Conservation (phyloP, 2,329 filamentous ascomycete genomes). For the Fusarium sp. region DNA sequence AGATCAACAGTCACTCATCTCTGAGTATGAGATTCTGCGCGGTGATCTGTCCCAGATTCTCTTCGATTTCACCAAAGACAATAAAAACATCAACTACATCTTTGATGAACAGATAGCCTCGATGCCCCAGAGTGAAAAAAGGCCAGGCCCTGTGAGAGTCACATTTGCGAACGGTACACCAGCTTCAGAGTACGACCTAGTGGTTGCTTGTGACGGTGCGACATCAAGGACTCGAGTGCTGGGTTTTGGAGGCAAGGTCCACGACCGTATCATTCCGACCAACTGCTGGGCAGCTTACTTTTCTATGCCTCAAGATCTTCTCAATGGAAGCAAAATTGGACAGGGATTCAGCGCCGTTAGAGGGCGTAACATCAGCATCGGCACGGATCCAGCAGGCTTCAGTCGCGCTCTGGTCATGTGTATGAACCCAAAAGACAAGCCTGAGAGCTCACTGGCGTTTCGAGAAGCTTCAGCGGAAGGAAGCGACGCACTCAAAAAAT, state of each 20-base stretch:
- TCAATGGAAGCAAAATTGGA: slow-evolving; percentile 54
- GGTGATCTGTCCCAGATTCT: slow-evolving; percentile 22
- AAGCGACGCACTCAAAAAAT: slow-evolving; percentile 49
- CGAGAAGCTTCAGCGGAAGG: slow-evolving; percentile 54
- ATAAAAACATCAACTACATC: slow-evolving; percentile 20
- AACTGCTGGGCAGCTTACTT: slow-evolving; percentile 60
- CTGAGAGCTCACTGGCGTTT: slow-evolving; percentile 51
- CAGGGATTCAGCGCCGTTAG: slow-evolving; percentile 54
- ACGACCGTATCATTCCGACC: slow-evolving; percentile 8
- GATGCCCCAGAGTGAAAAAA: slow-evolving; percentile 11
- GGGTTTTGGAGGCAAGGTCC: slow-evolving; percentile 13
- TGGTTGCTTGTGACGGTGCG: slow-evolving; percentile 20
- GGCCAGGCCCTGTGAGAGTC: slow-evolving; percentile 2
- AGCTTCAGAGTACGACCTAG: slow-evolving; percentile 19
- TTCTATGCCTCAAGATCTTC: slow-evolving; percentile 54
- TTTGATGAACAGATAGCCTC: slow-evolving; percentile 25
- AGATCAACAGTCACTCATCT: slow-evolving; percentile 24
- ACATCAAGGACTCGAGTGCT: slow-evolving; percentile 14
- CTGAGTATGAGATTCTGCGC: slow-evolving; percentile 21
- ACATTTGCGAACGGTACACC: slow-evolving; percentile 12
- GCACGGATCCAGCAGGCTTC: slow-evolving; percentile 49
- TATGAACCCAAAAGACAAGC: slow-evolving; percentile 49
- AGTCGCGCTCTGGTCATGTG: slow-evolving; percentile 54
- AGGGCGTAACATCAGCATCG: slow-evolving; percentile 55
- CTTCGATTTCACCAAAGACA: slow-evolving; percentile 10